A percentile compares a stretch with the other conserved stretches of the same genome.
Evolutionary conservation across 306 rosid genomes (phyloP).

Genomic region (Mimosa pudica): DNA sequence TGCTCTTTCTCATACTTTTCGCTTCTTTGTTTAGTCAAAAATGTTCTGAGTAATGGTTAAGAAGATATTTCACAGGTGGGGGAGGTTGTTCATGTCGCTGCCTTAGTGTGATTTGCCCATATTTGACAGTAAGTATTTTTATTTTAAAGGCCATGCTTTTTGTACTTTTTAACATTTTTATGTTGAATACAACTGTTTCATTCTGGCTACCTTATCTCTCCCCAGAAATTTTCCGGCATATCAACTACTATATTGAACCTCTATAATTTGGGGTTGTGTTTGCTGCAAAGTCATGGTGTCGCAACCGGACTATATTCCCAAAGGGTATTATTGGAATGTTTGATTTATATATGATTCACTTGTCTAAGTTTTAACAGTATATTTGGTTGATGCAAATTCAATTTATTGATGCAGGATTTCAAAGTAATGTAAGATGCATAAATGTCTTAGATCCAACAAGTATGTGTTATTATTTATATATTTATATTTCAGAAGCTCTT

Average conservation of each 20-base stretch:
- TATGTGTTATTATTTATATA: slow-evolving; percentile 49
- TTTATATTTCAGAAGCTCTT: slow-evolving; percentile 78
- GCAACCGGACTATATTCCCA: slow-evolving; percentile 86
- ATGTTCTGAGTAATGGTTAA: too few relatives aligned
- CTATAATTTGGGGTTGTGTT: slow-evolving; percentile 82
- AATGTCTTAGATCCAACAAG: slow-evolving; percentile 75
- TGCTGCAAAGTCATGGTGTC: slow-evolving; percentile 92
- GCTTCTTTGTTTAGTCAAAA: too few relatives aligned
- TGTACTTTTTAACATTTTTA: too few relatives aligned
- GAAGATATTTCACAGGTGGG: too few relatives aligned
- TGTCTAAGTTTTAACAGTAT: slow-evolving; percentile 24
- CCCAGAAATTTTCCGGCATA: slow-evolving; percentile 51
- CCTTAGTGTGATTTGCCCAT: too few relatives aligned
- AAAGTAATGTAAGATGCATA: slow-evolving; percentile 83
- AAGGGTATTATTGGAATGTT: slow-evolving; percentile 57
- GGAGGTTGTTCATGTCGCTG: too few relatives aligned
- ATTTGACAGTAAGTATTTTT: too few relatives aligned
- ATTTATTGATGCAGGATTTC: slow-evolving; percentile 76
- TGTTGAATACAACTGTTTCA: too few relatives aligned
- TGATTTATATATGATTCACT: slow-evolving; percentile 17
- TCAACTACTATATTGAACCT: slow-evolving; percentile 93
- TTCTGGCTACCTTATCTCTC: too few relatives aligned
- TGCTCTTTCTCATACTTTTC: too few relatives aligned
- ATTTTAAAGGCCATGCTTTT: too few relatives aligned
- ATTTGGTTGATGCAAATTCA: slow-evolving; percentile 31